phyloP scores from a whole-genome alignment of 768 basidiomycete genomes.

The Fomitopsis pulvina region DNA sequence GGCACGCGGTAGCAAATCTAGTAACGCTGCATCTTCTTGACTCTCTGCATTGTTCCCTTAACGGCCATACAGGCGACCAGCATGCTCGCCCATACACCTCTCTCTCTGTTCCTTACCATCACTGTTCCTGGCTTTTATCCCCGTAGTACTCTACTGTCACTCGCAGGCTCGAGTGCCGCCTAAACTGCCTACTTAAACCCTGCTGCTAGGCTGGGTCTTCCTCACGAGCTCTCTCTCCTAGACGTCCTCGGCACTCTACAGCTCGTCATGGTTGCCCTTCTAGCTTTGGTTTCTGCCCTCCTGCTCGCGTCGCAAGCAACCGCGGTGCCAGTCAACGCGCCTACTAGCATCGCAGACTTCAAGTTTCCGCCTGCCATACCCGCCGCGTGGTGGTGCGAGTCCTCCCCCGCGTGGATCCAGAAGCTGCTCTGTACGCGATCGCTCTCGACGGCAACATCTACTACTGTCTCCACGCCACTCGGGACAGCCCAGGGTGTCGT shows the following conservation, averaged over 20 bases:
- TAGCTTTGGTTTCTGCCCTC: slow-evolving; percentile 27
- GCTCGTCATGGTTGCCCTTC: slow-evolving; percentile 28
- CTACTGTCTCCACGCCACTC: slow-evolving; percentile 39
- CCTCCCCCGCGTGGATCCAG: slow-evolving; percentile 34
- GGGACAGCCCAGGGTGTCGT: slow-evolving; percentile 50
- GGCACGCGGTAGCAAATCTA: slow-evolving; percentile 9
- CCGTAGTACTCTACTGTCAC: slow-evolving; percentile 5
- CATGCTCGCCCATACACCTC: slow-evolving; percentile 6
- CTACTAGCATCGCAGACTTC: slow-evolving; percentile 2
- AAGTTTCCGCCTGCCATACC: neutral
- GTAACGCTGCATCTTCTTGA: neutral
- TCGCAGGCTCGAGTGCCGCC: slow-evolving; percentile 10
- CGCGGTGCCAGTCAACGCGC: slow-evolving; percentile 1
- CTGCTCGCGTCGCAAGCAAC: slow-evolving; percentile 16
- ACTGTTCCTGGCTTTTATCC: slow-evolving; percentile 7
- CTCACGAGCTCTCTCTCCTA: slow-evolving; percentile 6
- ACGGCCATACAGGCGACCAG: slow-evolving; percentile 11
- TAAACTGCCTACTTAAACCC: slow-evolving; percentile 12
- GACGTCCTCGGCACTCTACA: slow-evolving; percentile 8
- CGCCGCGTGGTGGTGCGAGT: slow-evolving; percentile 34
- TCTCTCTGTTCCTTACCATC: slow-evolving; percentile 15
- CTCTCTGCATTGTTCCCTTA: slow-evolving; percentile 17
- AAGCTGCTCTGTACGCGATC: neutral
- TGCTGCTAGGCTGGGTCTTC: neutral
- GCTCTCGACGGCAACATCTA: slow-evolving; percentile 8